Conservation (phyloP, 2,329 filamentous ascomycete species). For the Dactylonectria macrodidyma region DNA sequence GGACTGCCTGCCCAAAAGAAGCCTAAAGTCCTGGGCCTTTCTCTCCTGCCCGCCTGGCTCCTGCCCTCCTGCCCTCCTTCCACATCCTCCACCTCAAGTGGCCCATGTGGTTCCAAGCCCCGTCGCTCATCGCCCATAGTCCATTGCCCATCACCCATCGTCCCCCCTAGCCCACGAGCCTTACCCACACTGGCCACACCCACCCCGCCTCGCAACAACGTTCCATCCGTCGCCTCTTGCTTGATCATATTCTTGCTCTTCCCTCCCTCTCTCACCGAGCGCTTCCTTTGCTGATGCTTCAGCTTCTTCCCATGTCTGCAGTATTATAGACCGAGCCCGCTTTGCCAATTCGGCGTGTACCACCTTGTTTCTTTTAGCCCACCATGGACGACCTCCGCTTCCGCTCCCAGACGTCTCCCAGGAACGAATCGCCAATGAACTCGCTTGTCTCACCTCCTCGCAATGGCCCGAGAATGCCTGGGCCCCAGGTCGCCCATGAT, state of each 20-base stretch:
- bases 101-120: slow-evolving; percentile 41
- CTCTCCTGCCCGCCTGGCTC: slow-evolving; percentile 15
- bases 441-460: slow-evolving; percentile 82
- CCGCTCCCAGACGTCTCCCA: slow-evolving; percentile 82
- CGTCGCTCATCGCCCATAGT: slow-evolving; percentile 28
- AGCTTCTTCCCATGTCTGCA: slow-evolving; percentile 56
- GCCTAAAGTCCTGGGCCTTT: slow-evolving; percentile 34
- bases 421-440: slow-evolving; percentile 82
- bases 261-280: slow-evolving; percentile 39
- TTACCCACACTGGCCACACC: slow-evolving; percentile 49
- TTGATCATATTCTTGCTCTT: slow-evolving; percentile 42
- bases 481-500: slow-evolving; percentile 72
- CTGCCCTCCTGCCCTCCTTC: too few relatives aligned
- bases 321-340: slow-evolving; percentile 50
- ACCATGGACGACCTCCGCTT: slow-evolving; percentile 85
- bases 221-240: slow-evolving; percentile 49
- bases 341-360: slow-evolving; percentile 57
- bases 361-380: slow-evolving; percentile 58
- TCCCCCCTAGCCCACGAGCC: slow-evolving; percentile 41
- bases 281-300: slow-evolving; percentile 48
- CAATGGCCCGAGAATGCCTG: slow-evolving; percentile 75
- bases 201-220: slow-evolving; percentile 53
- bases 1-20: slow-evolving; percentile 26
- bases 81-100: slow-evolving; percentile 24
- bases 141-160: slow-evolving; percentile 36